phyloP scores from a whole-genome alignment of 1,284 basidiomycete genomes.

The Puccinia triticina region DNA sequence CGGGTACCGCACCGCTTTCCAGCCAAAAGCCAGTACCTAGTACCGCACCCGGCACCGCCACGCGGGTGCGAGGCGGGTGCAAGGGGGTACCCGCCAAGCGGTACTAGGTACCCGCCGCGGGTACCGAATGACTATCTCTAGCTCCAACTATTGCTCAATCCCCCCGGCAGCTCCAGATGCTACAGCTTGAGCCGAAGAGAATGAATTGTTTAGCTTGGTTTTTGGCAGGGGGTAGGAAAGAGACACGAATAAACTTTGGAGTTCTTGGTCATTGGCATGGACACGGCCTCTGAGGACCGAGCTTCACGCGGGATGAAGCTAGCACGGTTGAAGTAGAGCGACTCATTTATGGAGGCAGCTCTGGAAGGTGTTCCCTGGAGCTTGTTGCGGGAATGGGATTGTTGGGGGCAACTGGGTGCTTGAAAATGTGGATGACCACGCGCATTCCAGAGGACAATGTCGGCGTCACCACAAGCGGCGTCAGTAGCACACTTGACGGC shows the following conservation, averaged over 20 bases:
- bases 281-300: slow-evolving; percentile 74
- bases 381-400: slow-evolving; percentile 61
- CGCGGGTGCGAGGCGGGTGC: too few species aligned
- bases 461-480: slow-evolving; percentile 90
- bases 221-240: neutral
- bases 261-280: slow-evolving; percentile 32
- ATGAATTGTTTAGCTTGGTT: neutral
- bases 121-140: too few species aligned
- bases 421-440: slow-evolving; percentile 75
- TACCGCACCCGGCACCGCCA: too few species aligned
- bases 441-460: slow-evolving; percentile 92
- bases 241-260: slow-evolving; percentile 24
- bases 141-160: too few species aligned
- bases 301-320: slow-evolving; percentile 83
- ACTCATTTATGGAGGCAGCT: slow-evolving; percentile 86
- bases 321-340: slow-evolving; percentile 88
- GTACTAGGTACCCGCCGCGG: too few species aligned
- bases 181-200: slow-evolving; percentile 50
- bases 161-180: slow-evolving; percentile 40
- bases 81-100: too few species aligned
- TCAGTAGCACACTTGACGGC: slow-evolving; percentile 96
- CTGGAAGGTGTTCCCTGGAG: slow-evolving; percentile 81
- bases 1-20: too few species aligned
- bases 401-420: slow-evolving; percentile 63
- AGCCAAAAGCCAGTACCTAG: too few species aligned